Conservation (phyloP, 345 rosid species). For the Dipteronia sinensis region DNA sequence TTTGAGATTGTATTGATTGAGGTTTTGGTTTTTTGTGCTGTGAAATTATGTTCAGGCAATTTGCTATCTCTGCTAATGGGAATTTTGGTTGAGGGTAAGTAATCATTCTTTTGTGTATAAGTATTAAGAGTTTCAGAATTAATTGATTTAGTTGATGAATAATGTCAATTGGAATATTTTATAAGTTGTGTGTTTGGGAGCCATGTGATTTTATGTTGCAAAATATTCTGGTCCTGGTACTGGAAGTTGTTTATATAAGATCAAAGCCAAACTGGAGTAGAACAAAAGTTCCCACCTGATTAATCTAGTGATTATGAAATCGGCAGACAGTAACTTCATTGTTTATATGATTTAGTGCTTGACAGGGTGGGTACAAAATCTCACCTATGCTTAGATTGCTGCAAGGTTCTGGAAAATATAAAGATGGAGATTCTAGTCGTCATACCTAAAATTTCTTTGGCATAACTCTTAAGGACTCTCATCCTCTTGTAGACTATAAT, state of each 20-base stretch:
- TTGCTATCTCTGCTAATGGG: constrained; percentile 86
- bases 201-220: background rate
- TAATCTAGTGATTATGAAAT: background rate
- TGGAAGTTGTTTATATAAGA: background rate
- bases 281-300: background rate
- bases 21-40: background rate
- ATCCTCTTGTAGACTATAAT: background rate
- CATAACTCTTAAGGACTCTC: background rate
- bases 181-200: background rate
- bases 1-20: background rate
- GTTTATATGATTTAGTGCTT: background rate
- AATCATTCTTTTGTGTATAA: background rate
- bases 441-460: background rate
- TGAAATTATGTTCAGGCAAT: constrained; percentile 51
- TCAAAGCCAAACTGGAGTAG: background rate
- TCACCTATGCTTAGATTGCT: too few relatives aligned
- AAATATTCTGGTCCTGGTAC: background rate
- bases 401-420: background rate
- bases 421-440: background rate
- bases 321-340: background rate
- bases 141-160: constrained; percentile 1
- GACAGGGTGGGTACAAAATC: background rate
- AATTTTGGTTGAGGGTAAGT: constrained; percentile 84
- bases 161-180: background rate
- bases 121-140: background rate